These are phyloP conservation scores for Flaveria bidentis DNA, from an alignment of 129 eudicot species.

Conservation along the genomic window DNA sequence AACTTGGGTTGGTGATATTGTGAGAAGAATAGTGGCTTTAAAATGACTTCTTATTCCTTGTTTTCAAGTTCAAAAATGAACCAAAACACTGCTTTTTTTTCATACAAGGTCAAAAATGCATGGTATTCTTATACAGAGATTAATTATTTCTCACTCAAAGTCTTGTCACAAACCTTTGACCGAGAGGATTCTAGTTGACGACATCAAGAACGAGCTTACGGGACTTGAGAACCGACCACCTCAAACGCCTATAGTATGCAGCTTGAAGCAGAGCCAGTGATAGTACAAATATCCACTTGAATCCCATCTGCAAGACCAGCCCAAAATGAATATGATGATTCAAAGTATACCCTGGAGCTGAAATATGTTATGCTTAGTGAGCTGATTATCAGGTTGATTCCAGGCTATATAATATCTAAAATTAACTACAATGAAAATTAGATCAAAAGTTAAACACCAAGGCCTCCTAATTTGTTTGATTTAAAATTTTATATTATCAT, in stretches of 20 bases:
- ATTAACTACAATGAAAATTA: neutral
- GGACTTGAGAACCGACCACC: slow-evolving; percentile 80
- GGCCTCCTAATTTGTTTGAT: neutral
- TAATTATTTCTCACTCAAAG: slow-evolving; percentile 36
- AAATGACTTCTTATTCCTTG: slow-evolving; percentile 32
- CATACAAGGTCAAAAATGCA: slow-evolving; percentile 21
- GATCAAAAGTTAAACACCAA: neutral
- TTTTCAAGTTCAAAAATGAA: slow-evolving; percentile 22
- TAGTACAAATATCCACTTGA: slow-evolving; percentile 82
- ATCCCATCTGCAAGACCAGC: slow-evolving; percentile 65
- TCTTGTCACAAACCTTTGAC: slow-evolving; percentile 30
- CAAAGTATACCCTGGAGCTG: too few species aligned
- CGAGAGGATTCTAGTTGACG: slow-evolving; percentile 51
- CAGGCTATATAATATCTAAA: neutral
- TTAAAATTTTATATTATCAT: neutral
- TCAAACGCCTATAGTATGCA: slow-evolving; percentile 74
- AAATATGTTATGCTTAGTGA: too few species aligned
- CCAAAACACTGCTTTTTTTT: slow-evolving; percentile 28
- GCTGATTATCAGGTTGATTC: neutral
- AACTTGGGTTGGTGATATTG: too few species aligned
- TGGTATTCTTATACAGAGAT: slow-evolving; percentile 36
- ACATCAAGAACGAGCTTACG: slow-evolving; percentile 80
- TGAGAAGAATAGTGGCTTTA: neutral
- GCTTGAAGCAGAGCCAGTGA: slow-evolving; percentile 87
- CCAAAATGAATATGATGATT: neutral